Evolutionary conservation across 495 filamentous ascomycete species (phyloP).

Genomic region (Lophiotrema nucula): DNA sequence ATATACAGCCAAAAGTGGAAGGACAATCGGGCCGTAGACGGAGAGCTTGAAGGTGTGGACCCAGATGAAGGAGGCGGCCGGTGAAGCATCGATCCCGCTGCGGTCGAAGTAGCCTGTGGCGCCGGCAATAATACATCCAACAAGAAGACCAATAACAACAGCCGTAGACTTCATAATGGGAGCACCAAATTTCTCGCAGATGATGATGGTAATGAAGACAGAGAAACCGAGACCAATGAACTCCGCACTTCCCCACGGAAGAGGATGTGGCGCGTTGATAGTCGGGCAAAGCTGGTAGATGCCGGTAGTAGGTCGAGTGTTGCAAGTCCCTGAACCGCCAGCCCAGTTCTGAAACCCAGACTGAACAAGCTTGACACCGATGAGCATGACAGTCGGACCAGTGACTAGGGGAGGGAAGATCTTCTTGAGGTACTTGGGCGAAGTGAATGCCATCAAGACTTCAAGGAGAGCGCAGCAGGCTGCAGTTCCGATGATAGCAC

Average conservation of each 20-base stretch:
- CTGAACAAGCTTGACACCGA: constrained; percentile 57
- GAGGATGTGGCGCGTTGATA: constrained; percentile 69
- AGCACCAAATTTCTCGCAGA: constrained; percentile 80
- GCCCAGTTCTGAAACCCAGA: constrained; percentile 82
- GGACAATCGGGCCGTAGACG: constrained; percentile 79
- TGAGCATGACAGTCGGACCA: constrained; percentile 48
- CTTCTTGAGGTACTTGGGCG: constrained; percentile 64
- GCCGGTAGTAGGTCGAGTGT: constrained; percentile 53
- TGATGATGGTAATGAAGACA: constrained; percentile 85
- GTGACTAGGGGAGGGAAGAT: constrained; percentile 91
- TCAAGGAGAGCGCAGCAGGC: constrained; percentile 69
- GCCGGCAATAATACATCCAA: constrained; percentile 84
- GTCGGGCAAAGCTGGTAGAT: constrained; percentile 67
- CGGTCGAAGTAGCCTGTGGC: constrained; percentile 81
- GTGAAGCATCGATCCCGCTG: constrained; percentile 64
- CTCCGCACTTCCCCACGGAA: constrained; percentile 84
- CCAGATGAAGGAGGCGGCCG: constrained; percentile 85
- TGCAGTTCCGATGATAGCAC: constrained; percentile 76
- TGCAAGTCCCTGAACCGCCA: constrained; percentile 68
- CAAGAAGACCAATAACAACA: constrained; percentile 77
- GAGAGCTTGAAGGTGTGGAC: constrained; percentile 78
- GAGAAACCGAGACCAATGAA: constrained; percentile 89
- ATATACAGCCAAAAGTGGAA: constrained; percentile 82
- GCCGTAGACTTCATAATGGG: constrained; percentile 73
- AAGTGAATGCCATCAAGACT: constrained; percentile 72